Conservation (phyloP, 192 early-diverging fungal genomes). For the Coemansia sp. region DNA sequence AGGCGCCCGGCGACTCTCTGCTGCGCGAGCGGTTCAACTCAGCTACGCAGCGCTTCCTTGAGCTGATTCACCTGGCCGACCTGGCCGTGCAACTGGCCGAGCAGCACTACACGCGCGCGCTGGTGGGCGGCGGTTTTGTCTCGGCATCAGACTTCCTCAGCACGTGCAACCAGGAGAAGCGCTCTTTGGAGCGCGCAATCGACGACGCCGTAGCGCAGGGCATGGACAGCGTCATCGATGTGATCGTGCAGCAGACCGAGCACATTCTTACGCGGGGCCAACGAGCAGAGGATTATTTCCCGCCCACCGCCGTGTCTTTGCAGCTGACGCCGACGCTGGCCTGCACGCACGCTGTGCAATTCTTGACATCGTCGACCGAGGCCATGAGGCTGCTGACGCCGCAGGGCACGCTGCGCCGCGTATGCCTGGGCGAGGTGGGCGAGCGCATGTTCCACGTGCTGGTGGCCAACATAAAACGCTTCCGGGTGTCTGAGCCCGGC, state of each 20-base stretch:
- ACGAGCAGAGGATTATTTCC: conserved; percentile 69
- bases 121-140: conserved; percentile 66
- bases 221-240: conserved; percentile 89
- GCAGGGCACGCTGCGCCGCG: conserved; percentile 83
- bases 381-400: conserved; percentile 67
- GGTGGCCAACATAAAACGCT: conserved; percentile 77
- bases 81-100: conserved; percentile 92
- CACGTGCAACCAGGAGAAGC: conserved; percentile 89
- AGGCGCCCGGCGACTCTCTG: conserved; percentile 30
- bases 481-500: conserved; percentile 77
- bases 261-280: conserved; percentile 78
- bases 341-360: conserved; percentile 72
- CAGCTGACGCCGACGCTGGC: conserved; percentile 81
- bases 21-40: conserved; percentile 55
- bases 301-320: conserved; percentile 54
- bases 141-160: conserved; percentile 91
- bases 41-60: conserved; percentile 79
- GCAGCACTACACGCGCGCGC: conserved; percentile 87
- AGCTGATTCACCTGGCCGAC: conserved; percentile 91
- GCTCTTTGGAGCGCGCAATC: conserved; percentile 76
- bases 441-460: conserved; percentile 82
- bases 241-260: conserved; percentile 81
- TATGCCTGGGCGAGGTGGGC: conserved; percentile 89
- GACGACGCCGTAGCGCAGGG: conserved; percentile 91
- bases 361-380: conserved; percentile 71